Percentiles rank a stretch among this genome's conserved stretches.
Evolutionary conservation across 805 yeast genomes (phyloP).

Genomic region (Jamesozyma spencerorum): DNA sequence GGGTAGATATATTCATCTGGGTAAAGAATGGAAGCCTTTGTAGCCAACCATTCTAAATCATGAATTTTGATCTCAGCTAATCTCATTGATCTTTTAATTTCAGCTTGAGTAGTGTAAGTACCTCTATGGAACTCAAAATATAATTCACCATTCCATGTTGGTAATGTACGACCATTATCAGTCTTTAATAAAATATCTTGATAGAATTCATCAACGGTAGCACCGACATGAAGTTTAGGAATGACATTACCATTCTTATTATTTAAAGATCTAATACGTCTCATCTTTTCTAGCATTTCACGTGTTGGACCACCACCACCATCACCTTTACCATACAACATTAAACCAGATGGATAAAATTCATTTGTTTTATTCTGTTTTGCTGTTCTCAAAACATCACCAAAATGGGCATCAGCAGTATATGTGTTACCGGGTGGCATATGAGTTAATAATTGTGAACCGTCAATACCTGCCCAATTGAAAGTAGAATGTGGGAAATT

Average conservation of each 20-base stretch:
- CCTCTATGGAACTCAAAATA: slow-evolving; percentile 95
- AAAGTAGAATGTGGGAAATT: slow-evolving; percentile 82
- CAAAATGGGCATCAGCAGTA: slow-evolving; percentile 87
- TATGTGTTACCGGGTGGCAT: slow-evolving; percentile 98
- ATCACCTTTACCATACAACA: slow-evolving; percentile 89
- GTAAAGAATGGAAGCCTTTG: slow-evolving; percentile 51
- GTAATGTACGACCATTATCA: slow-evolving; percentile 55
- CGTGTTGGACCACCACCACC: slow-evolving; percentile 98
- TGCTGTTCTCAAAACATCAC: slow-evolving; percentile 78
- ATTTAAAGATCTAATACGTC: slow-evolving; percentile 82
- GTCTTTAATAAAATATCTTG: slow-evolving; percentile 55
- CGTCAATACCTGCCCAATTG: slow-evolving; percentile 93
- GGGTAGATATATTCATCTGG: slow-evolving; percentile 61
- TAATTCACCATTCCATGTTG: slow-evolving; percentile 88
- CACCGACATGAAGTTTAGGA: slow-evolving; percentile 74
- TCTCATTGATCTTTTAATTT: slow-evolving; percentile 74
- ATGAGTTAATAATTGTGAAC: slow-evolving; percentile 85
- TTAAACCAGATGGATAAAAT: slow-evolving; percentile 68
- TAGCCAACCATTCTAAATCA: slow-evolving; percentile 77
- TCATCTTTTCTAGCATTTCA: slow-evolving; percentile 84
- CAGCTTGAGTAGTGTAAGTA: slow-evolving; percentile 90
- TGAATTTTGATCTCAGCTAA: slow-evolving; percentile 65
- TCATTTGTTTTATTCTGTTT: slow-evolving; percentile 77
- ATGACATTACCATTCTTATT: slow-evolving; percentile 64
- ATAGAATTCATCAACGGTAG: slow-evolving; percentile 66